These are phyloP conservation scores for Somion occarium DNA, from an alignment of 1,284 basidiomycete species.

Conservation along the genomic window DNA sequence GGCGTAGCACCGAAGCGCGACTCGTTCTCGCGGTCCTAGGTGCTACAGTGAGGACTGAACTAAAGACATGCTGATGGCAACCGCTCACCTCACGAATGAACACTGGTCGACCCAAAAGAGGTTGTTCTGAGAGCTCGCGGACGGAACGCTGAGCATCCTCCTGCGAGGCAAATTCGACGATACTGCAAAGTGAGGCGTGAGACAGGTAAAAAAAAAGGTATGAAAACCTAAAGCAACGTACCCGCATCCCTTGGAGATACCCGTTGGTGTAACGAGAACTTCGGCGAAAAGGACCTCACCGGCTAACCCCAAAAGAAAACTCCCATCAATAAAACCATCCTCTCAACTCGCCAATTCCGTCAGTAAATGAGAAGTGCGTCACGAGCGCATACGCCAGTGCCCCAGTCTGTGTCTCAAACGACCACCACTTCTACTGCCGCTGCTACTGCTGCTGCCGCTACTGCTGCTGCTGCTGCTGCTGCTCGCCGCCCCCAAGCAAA, in stretches of 20 bases:
- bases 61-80: not conserved
- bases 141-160: conserved; percentile 87
- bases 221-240: conserved; percentile 52
- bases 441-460: conserved; percentile 8
- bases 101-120: conserved; percentile 86
- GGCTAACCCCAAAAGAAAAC: conserved; percentile 80
- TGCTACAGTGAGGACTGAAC: conserved; percentile 3
- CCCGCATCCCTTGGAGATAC: conserved; percentile 98
- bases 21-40: conserved; percentile 91
- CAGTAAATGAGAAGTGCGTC: conserved; percentile 45
- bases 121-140: conserved; percentile 82
- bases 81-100: conserved; percentile 87
- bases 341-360: conserved; percentile 66
- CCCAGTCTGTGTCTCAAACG: conserved; percentile 10
- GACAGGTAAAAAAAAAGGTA: conserved; percentile 2
- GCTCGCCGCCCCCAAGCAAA: conserved; percentile 4
- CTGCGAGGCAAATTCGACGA: conserved; percentile 84
- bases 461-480: conserved; percentile 8
- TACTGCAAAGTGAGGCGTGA: conserved; percentile 42
- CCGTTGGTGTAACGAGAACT: conserved; percentile 93
- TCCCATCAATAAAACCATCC: conserved; percentile 72
- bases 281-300: conserved; percentile 98
- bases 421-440: conserved; percentile 1
- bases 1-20: conserved; percentile 92
- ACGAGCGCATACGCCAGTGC: conserved; percentile 7